Base-by-base conservation (phyloP, 1,284 basidiomycete genomes). In the Apiotrichum sp. region DNA sequence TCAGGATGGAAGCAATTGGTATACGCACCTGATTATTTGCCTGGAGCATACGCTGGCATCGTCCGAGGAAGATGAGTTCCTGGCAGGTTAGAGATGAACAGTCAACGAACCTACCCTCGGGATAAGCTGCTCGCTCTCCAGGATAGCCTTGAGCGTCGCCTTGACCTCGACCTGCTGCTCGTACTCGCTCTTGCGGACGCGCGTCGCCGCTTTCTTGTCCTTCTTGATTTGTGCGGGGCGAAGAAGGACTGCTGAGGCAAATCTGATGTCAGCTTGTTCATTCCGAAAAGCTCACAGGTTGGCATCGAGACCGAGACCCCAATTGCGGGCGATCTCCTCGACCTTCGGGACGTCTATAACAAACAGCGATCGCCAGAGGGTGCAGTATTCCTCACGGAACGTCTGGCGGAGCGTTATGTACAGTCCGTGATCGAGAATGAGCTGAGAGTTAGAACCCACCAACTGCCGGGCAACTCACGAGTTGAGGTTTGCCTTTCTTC, bases 351-450 rank as follows among this genome's bases (percentile, higher is more conserved):
- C 83, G 71, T 93, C 87, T 7, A 83, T 80, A 0, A 83, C 81
- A 46, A 93, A 82, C 61, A 93, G 80, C 0, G 82, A 85, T 50
- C 85, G 80, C 91, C 90, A 93, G 1, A 93, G 78, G 4, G 79
- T 78, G 14, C 87, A 87, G 77, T 90, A 91, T 55, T 91, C 82
- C 42, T 80, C 78, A 58, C 82, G 81, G 71, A 92, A 88, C 3
- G 78, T 67, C 22, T 83, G 80, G n/a, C 80, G 72, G 2, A 88
- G 80, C 3, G 79, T 78, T 34, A 91, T 87, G 67, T 90, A 93
- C 16, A 95, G 77, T 0, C 91, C 91, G 69, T 95, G 91, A 68
- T 95, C 91, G 62, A 95, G 83, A 9, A 93, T 78, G 34, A 79
- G 58, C 75, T 78, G 48, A 6, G 35, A 48, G 14, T 11, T 8